phyloP scores from a whole-genome alignment of 177 flowering plant genomes.

The Vitis hybrid region DNA sequence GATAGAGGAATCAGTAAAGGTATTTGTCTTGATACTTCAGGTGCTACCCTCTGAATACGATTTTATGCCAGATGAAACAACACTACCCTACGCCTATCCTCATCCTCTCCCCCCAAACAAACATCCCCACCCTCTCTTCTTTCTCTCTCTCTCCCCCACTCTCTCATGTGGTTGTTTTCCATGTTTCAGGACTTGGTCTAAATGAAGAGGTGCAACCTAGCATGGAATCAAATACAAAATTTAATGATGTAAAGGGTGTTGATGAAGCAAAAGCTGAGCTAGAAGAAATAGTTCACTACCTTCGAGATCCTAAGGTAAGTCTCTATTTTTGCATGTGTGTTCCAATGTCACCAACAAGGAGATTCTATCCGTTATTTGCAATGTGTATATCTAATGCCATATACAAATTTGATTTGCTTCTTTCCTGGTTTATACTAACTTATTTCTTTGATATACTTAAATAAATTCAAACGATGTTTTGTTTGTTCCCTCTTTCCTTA shows the following conservation, averaged over 20 bases:
- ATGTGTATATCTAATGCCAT: too few species aligned
- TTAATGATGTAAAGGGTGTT: constrained; percentile 95
- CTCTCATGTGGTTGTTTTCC: neutral
- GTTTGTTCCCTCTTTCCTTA: too few species aligned
- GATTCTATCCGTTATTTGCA: too few species aligned
- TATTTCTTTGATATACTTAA: too few species aligned
- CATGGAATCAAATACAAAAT: constrained; percentile 88
- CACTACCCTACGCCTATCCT: too few species aligned
- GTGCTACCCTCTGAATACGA: neutral
- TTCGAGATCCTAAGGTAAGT: constrained; percentile 94
- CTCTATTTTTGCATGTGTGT: neutral
- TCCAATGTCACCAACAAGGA: neutral
- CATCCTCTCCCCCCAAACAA: too few species aligned
- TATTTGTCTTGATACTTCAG: constrained; percentile 19
- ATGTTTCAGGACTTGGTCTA: constrained; percentile 67
- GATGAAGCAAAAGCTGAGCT: constrained; percentile 99
- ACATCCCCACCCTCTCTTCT: too few species aligned
- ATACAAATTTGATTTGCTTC: too few species aligned
- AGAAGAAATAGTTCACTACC: constrained; percentile 98
- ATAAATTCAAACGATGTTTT: too few species aligned
- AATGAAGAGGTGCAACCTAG: constrained; percentile 94
- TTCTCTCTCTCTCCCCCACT: too few species aligned
- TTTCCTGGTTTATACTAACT: too few species aligned
- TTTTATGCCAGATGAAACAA: neutral
- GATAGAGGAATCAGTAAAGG: constrained; percentile 95